A percentile compares a stretch with the other conserved stretches of the same genome.
Evolutionary conservation across 768 basidiomycete species (phyloP).

Genomic region (Neoboletus magnificus): DNA sequence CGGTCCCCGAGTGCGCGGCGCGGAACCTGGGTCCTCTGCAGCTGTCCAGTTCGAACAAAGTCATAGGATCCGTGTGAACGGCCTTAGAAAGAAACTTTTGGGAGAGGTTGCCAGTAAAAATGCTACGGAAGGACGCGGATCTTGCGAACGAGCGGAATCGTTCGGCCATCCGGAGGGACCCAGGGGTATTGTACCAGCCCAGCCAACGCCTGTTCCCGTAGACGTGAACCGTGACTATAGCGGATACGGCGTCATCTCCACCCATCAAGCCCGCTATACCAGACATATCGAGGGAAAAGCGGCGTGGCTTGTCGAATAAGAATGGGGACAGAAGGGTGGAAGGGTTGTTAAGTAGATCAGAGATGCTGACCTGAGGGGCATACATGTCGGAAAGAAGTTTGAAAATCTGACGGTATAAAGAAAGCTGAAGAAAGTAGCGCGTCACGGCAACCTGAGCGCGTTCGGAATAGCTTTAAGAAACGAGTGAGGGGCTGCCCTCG

Average conservation of each 20-base stretch:
- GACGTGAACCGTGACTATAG: slow-evolving; percentile 30
- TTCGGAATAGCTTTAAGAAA: not conserved
- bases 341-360: too few relatives aligned
- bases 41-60: slow-evolving; percentile 15
- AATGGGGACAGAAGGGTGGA: not conserved
- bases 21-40: slow-evolving; percentile 60
- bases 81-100: slow-evolving; percentile 10
- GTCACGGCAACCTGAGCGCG: not conserved
- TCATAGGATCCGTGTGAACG: slow-evolving; percentile 15
- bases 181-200: slow-evolving; percentile 37
- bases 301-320: not conserved
- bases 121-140: slow-evolving; percentile 1
- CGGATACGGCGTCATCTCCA: slow-evolving; percentile 30
- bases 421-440: not conserved
- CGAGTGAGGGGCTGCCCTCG: not conserved
- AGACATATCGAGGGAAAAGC: slow-evolving; percentile 20
- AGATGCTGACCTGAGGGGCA: too few relatives aligned
- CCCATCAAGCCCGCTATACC: slow-evolving; percentile 30
- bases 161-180: slow-evolving; percentile 28
- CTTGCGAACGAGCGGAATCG: slow-evolving; percentile 18
- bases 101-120: not conserved
- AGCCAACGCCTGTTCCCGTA: slow-evolving; percentile 26
- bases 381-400: too few relatives aligned
- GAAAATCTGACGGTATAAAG: not conserved
- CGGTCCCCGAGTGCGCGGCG: slow-evolving; percentile 63